Evolutionary conservation across 768 basidiomycete genomes (phyloP), one percentile per base, ranked within the genome.

Genomic region (Rhodosporidiobolus sp.): DNA sequence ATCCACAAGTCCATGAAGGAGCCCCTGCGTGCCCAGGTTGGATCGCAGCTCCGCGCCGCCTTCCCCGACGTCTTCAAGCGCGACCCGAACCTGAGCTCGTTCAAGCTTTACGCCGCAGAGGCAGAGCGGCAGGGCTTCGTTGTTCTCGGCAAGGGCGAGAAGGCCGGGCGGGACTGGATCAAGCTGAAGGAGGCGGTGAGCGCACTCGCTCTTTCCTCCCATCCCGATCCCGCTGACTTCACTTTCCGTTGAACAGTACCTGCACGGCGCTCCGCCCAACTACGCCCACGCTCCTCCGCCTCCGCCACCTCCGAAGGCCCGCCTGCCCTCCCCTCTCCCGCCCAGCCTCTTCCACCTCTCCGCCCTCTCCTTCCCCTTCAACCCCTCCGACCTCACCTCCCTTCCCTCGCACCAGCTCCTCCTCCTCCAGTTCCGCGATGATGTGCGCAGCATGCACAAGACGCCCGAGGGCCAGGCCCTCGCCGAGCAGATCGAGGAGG

Each of bases 271-370:
- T 12, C 26, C 34, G 35, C 26, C 26, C n/a, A 26, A 30, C 12
- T 24, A 46, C 19, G n/a, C 1, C 9, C 5, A 28, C 28, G n/a
- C 38, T 3, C 16, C 38, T 22, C 34, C 6, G 16, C 24, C 32
- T 34, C 54, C 45, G 1, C 32, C 46, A 35, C 24, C 28, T 6
- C 45, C 35, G 0, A 46, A 24, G 9, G 24, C 53, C 19, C 26
- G 22, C n/a, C 35, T 38, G 2, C 38, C 56, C 43, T 35, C 7
- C 26, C 58, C 38, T 12, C 46, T 32, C 12, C 55, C 63, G n/a
- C 19, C 45, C 32, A 6, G n/a, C 54, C 62, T 56, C 4, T 65
- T 65, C 48, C 65, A 65, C 56, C 65, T 58, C 30, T 22, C 56
- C 22, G 9, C 22, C 17, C 56, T 65, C 48, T 12, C 6, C 12